Evolutionary conservation across 2,329 filamentous ascomycete species (phyloP).

Genomic region (Fusarium sp.): DNA sequence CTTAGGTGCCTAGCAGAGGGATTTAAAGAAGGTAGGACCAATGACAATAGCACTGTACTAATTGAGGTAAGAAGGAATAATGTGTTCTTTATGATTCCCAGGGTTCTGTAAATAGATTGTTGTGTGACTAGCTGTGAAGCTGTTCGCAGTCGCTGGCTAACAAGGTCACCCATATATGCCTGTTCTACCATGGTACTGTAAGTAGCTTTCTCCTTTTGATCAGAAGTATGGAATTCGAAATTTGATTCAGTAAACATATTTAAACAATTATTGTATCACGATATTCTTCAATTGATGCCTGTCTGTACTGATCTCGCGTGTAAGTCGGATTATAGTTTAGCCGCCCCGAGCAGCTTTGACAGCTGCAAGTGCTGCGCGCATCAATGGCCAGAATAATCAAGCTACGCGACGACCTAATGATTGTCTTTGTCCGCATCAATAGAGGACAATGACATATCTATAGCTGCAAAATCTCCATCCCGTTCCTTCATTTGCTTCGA

Average conservation of each 20-base stretch:
- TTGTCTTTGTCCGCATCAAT: conserved; percentile 45
- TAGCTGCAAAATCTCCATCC: conserved; percentile 29
- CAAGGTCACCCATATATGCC: no score
- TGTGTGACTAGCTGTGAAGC: neutral
- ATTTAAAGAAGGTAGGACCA: neutral
- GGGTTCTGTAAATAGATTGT: neutral
- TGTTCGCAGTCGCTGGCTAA: neutral
- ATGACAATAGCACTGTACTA: neutral
- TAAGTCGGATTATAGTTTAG: conserved; percentile 46
- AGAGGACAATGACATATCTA: conserved; percentile 37
- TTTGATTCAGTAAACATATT: neutral
- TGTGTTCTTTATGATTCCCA: neutral
- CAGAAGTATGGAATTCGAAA: neutral
- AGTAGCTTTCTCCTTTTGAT: no score
- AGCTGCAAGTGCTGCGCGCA: conserved; percentile 41
- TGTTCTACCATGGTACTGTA: no score
- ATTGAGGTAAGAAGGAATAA: neutral
- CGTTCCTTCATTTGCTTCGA: neutral
- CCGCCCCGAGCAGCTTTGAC: conserved; percentile 34
- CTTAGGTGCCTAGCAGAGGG: conserved; percentile 9
- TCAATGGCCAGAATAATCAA: conserved; percentile 38
- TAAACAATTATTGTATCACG: neutral
- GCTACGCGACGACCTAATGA: conserved; percentile 41
- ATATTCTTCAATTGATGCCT: conserved; percentile 2
- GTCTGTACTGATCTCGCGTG: conserved; percentile 15